Base-by-base conservation (phyloP, 192 early-diverging fungal genomes). In the Coemansia reversa region DNA sequence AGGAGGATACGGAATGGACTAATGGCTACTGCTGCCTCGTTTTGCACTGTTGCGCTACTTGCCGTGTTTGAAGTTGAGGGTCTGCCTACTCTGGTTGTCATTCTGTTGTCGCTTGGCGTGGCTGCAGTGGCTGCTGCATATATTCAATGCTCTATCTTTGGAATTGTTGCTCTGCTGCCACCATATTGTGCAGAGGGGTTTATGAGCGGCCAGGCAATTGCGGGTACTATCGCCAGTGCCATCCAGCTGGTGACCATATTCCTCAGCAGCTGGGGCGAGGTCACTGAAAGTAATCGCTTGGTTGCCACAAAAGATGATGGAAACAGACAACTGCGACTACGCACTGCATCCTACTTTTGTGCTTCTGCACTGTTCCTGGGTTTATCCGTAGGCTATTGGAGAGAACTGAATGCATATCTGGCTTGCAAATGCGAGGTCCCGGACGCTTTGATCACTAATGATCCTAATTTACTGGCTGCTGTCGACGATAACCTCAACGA, bases 61-160 rank as follows among this genome's bases (percentile, higher is more conserved):
- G 61, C 67, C 0, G 88, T 87, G 52, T 86, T 87, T 53, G 85
- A 70, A 24, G 48, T 71, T 4, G 69, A 60, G 1, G 72, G 78
- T 12, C 75, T 69, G 72, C 2, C 55, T 6, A 65, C 78, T 14
- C 75, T 90, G 49, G 64, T 70, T 5, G 53, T 88, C 48, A 49
- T 75, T 0, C 68, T 90, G 29, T 35, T 87, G 7, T 79, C 83
- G 2, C 50, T 91, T 3, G 63, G 72, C 23, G 61, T 51, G 48
- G 83, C 84, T 6, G 86, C 88, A 12, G 82, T 81, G 7, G 83
- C 84, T 7, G 88, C 88, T 0, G 85, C 88, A 7, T 84, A 88
- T 27, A 78, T 86, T 8, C 90, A 92, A 67, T 86, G 85, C 64
- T 87, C 84, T 25, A 81, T 89, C 28, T 90, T 89, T 76, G 88